These are phyloP conservation scores for Aspergillus fumigatus DNA, from an alignment of 2,329 filamentous ascomycete genomes.

Conservation along the genomic window DNA sequence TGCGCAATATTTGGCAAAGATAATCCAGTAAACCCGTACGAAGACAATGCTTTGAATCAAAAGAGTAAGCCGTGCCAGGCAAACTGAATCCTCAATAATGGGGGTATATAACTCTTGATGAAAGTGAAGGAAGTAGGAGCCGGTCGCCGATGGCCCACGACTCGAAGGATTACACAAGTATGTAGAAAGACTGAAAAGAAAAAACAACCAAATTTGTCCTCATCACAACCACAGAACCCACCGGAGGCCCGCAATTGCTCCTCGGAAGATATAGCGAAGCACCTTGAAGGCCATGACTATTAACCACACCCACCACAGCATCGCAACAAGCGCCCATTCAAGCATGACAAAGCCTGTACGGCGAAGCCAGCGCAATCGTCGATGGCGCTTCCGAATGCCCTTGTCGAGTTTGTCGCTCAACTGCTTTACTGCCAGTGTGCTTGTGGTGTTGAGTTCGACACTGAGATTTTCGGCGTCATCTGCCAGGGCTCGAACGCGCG, in stretches of 20 bases:
- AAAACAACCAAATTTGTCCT: background rate
- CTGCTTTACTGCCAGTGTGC: slow-evolving; percentile 74
- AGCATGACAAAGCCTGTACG: slow-evolving; percentile 74
- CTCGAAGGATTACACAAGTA: background rate
- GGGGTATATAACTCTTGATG: background rate
- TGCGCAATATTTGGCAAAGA: background rate
- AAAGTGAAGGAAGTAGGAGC: background rate
- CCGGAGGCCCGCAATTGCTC: slow-evolving; percentile 55
- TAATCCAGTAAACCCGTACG: background rate
- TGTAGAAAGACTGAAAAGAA: background rate
- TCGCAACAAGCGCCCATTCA: slow-evolving; percentile 80
- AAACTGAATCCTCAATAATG: background rate
- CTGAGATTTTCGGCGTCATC: slow-evolving; percentile 77
- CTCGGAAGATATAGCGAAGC: slow-evolving; percentile 58
- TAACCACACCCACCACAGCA: slow-evolving; percentile 95
- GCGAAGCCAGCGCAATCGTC: slow-evolving; percentile 70
- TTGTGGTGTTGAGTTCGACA: slow-evolving; percentile 68
- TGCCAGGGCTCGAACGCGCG: slow-evolving; percentile 61
- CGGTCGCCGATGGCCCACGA: background rate
- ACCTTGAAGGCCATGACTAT: slow-evolving; percentile 72
- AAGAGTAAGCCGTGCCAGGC: background rate
- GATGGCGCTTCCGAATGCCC: slow-evolving; percentile 66
- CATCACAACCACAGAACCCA: slow-evolving; percentile 79
- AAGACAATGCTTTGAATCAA: background rate
- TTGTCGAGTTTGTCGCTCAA: slow-evolving; percentile 69